phyloP scores from a whole-genome alignment of 257 asterid genomes.

The Primulina eburnea region DNA sequence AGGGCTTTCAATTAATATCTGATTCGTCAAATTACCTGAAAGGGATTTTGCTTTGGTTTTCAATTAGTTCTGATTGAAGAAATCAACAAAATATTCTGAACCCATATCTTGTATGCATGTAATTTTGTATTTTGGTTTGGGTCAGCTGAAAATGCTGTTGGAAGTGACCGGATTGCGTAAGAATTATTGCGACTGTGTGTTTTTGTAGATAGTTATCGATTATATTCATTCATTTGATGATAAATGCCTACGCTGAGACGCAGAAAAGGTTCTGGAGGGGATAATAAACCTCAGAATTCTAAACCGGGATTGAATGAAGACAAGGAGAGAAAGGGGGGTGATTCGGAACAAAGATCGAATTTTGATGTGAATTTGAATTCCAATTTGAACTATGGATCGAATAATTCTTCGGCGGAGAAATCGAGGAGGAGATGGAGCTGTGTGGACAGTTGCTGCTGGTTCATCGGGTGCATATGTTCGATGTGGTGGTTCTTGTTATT shows the following conservation, averaged over 20 bases:
- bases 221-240: neutral
- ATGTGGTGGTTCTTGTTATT: constrained; percentile 81
- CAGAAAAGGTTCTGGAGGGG: constrained; percentile 35
- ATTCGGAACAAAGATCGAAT: constrained; percentile 24
- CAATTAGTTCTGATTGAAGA: neutral
- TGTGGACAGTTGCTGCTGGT: constrained; percentile 81
- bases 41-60: no score
- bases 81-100: neutral
- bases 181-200: constrained; percentile 1
- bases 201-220: constrained; percentile 20
- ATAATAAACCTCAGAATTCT: constrained; percentile 20
- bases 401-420: constrained; percentile 20
- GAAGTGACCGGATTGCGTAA: neutral
- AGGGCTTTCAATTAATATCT: neutral
- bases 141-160: neutral
- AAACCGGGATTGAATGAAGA: constrained; percentile 24
- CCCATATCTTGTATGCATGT: neutral
- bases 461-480: constrained; percentile 70
- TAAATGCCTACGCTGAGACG: constrained; percentile 36
- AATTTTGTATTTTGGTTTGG: neutral
- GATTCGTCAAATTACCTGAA: neutral
- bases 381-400: constrained; percentile 19
- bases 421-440: constrained; percentile 50
- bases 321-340: constrained; percentile 23
- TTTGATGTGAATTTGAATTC: constrained; percentile 26